Percentiles rank a stretch among this genome's conserved stretches.
Conservation (phyloP, 768 basidiomycete species). For the Psilocybe azurescens region DNA sequence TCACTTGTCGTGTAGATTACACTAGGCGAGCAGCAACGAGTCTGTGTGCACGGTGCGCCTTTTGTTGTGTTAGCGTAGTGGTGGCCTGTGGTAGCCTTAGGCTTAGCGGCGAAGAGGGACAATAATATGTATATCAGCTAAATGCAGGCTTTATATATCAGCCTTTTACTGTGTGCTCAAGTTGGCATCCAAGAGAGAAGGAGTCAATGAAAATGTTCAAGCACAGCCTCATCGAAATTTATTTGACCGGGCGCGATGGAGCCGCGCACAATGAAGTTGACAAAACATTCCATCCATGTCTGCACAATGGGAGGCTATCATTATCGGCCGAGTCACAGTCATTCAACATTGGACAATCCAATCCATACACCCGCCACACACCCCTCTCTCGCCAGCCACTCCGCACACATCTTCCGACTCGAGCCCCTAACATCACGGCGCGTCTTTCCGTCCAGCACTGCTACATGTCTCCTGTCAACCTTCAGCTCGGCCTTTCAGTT, state of each 20-base stretch:
- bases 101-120: constrained; percentile 1
- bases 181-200: not conserved
- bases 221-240: constrained; percentile 11
- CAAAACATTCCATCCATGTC: not conserved
- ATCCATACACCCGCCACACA: not conserved
- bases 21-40: too few relatives aligned
- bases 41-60: too few relatives aligned
- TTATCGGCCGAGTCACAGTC: constrained; percentile 8
- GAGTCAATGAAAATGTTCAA: not conserved
- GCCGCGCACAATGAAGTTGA: constrained; percentile 8
- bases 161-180: not conserved
- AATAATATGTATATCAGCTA: not conserved
- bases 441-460: too few relatives aligned
- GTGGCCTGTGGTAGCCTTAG: not conserved
- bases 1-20: too few relatives aligned
- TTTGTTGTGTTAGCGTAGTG: too few relatives aligned
- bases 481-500: not conserved
- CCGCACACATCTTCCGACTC: too few relatives aligned
- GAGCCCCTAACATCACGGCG: too few relatives aligned
- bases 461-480: not conserved
- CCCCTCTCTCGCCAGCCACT: too few relatives aligned
- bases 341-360: not conserved
- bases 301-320: not conserved
- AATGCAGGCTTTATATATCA: constrained; percentile 13
- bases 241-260: constrained; percentile 14